A percentile compares a stretch with the other conserved stretches of the same genome.
Conservation (phyloP, 345 rosid genomes). For the Diplotaxis tenuifolia region DNA sequence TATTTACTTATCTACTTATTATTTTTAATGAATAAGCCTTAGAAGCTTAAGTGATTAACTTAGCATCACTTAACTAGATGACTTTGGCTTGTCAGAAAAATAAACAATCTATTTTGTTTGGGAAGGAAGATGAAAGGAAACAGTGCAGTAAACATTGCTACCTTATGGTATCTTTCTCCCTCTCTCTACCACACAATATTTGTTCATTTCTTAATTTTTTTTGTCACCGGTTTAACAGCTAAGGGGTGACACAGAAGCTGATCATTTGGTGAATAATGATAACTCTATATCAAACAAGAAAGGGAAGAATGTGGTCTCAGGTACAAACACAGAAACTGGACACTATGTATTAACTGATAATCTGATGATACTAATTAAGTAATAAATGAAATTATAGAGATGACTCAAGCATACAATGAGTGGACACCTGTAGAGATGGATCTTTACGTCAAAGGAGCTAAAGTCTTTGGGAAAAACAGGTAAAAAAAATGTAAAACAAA, state of each 20-base stretch:
- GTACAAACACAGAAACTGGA: neutral
- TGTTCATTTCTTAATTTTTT: constrained; percentile 28
- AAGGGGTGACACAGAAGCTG: constrained; percentile 45
- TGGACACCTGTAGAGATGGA: constrained; percentile 84
- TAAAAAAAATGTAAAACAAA: neutral
- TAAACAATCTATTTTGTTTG: neutral
- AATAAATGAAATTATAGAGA: constrained; percentile 33
- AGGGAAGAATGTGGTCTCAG: constrained; percentile 41
- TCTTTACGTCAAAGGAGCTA: constrained; percentile 71
- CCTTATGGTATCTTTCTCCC: constrained; percentile 21
- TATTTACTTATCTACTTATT: neutral
- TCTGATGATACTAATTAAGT: constrained; percentile 7
- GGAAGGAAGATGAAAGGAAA: neutral
- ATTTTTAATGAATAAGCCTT: neutral
- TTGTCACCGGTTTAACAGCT: constrained; percentile 45
- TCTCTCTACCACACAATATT: neutral
- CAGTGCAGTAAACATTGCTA: constrained; percentile 26
- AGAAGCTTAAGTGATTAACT: constrained; percentile 10
- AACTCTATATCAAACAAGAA: constrained; percentile 31
- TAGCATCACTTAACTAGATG: too few species aligned
- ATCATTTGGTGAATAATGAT: neutral
- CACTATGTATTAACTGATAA: neutral
- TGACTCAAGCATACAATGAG: constrained; percentile 38
- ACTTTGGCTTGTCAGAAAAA: constrained; percentile 13
- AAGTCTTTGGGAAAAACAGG: constrained; percentile 95